phyloP scores from a whole-genome alignment of 1,139 yeast genomes.

The Lodderomyces theae region DNA sequence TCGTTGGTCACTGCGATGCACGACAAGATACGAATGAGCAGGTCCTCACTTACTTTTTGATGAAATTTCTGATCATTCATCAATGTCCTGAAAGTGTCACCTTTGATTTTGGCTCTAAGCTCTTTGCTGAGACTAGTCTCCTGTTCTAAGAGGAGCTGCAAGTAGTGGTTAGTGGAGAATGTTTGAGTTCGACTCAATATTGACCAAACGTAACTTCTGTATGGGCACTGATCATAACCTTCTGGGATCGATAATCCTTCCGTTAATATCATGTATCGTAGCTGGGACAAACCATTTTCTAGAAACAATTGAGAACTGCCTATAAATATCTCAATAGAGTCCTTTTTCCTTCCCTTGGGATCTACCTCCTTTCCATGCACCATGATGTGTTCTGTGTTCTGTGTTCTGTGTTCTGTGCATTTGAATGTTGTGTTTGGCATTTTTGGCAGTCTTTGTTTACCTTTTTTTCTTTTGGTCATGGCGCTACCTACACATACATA shows the following conservation, averaged over 20 bases:
- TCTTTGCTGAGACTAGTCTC: constrained; percentile 43
- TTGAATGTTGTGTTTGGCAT: too few relatives aligned
- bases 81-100: constrained; percentile 85
- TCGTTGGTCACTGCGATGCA: constrained; percentile 62
- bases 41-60: constrained; percentile 62
- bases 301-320: constrained; percentile 60
- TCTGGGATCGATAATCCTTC: constrained; percentile 65
- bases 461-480: not conserved
- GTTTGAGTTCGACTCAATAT: constrained; percentile 67
- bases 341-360: constrained; percentile 50
- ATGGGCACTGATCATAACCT: constrained; percentile 56
- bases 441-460: too few relatives aligned
- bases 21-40: constrained; percentile 67
- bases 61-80: constrained; percentile 72
- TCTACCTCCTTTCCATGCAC: not conserved
- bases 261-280: constrained; percentile 72
- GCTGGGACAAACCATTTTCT: constrained; percentile 70
- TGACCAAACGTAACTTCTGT: constrained; percentile 80
- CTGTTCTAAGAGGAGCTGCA: constrained; percentile 54
- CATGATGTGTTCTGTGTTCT: not conserved
- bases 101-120: constrained; percentile 68
- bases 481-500: not conserved
- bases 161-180: constrained; percentile 51
- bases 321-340: constrained; percentile 63
- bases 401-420: too few relatives aligned